phyloP scores from a whole-genome alignment of 257 asterid species.

The Gentiana straminea region DNA sequence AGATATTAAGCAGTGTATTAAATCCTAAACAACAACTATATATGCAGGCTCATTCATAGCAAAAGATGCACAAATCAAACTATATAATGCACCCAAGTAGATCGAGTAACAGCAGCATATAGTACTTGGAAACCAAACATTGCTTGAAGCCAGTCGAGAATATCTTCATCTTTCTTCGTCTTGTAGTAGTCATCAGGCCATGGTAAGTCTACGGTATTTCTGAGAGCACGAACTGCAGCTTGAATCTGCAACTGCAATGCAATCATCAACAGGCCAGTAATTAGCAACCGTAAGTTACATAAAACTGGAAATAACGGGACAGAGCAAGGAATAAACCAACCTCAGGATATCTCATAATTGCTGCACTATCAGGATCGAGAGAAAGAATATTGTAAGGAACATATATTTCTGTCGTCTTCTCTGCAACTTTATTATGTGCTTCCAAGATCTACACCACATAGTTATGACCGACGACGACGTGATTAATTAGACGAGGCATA shows the following conservation, averaged over 20 bases:
- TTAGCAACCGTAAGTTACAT: constrained; percentile 4
- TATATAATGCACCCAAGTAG: not conserved
- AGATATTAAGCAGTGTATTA: too few species aligned
- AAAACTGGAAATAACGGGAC: constrained; percentile 5
- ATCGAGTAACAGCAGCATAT: not conserved
- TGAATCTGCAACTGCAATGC: constrained; percentile 48
- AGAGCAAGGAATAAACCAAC: constrained; percentile 22
- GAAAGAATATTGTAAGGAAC: constrained; percentile 96
- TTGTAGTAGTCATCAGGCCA: constrained; percentile 90
- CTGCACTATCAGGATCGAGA: constrained; percentile 94
- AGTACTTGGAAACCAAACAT: constrained; percentile 98
- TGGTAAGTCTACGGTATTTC: constrained; percentile 90
- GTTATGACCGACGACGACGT: not conserved
- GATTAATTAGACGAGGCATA: not conserved
- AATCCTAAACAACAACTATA: too few species aligned
- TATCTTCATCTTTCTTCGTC: constrained; percentile 94
- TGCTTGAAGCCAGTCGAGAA: constrained; percentile 98
- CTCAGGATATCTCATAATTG: constrained; percentile 98
- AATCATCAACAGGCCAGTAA: constrained; percentile 5
- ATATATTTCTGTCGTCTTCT: constrained; percentile 75
- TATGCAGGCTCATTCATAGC: too few species aligned
- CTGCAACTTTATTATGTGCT: constrained; percentile 90
- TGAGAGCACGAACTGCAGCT: constrained; percentile 84
- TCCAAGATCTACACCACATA: constrained; percentile 56
- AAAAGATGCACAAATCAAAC: too few species aligned